phyloP scores from a whole-genome alignment of 2,329 filamentous ascomycete genomes.

The Apiospora malaysiana region DNA sequence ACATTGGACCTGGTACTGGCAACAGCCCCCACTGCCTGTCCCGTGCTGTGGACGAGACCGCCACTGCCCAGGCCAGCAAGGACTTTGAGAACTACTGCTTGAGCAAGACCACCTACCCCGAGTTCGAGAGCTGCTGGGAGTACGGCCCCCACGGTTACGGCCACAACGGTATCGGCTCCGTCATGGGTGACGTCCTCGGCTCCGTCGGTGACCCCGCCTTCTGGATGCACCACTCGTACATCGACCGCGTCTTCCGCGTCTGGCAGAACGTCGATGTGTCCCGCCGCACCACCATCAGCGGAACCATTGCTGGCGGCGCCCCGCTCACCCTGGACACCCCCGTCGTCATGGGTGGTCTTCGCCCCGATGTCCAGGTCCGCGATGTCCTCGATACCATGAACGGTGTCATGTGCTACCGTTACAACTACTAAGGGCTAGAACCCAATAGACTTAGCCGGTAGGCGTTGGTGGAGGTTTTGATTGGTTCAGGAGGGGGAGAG shows the following conservation, averaged over 20 bases:
- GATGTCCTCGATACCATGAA: slow-evolving; percentile 23
- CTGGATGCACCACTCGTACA: slow-evolving; percentile 28
- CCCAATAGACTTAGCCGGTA: background rate
- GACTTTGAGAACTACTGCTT: slow-evolving; percentile 27
- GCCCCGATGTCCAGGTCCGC: slow-evolving; percentile 20
- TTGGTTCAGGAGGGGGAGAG: background rate
- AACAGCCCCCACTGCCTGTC: slow-evolving; percentile 40
- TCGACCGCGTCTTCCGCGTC: slow-evolving; percentile 25
- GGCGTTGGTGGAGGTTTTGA: background rate
- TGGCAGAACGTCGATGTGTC: slow-evolving; percentile 34
- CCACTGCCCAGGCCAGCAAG: slow-evolving; percentile 34
- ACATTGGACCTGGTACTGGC: slow-evolving; percentile 30
- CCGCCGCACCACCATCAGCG: slow-evolving; percentile 35
- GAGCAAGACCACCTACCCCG: slow-evolving; percentile 23
- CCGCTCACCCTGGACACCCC: slow-evolving; percentile 22
- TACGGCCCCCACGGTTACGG: slow-evolving; percentile 40
- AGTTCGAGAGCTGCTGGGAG: slow-evolving; percentile 27
- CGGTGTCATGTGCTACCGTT: slow-evolving; percentile 24
- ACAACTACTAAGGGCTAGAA: slow-evolving; percentile 23
- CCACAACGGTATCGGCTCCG: slow-evolving; percentile 41
- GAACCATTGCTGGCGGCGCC: slow-evolving; percentile 12
- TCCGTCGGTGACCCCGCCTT: slow-evolving; percentile 41
- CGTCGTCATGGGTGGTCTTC: slow-evolving; percentile 21
- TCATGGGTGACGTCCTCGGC: slow-evolving; percentile 39
- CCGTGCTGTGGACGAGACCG: slow-evolving; percentile 38